Base-by-base conservation (phyloP, 352 stramenopile species). In the Phytophthora melonis region DNA sequence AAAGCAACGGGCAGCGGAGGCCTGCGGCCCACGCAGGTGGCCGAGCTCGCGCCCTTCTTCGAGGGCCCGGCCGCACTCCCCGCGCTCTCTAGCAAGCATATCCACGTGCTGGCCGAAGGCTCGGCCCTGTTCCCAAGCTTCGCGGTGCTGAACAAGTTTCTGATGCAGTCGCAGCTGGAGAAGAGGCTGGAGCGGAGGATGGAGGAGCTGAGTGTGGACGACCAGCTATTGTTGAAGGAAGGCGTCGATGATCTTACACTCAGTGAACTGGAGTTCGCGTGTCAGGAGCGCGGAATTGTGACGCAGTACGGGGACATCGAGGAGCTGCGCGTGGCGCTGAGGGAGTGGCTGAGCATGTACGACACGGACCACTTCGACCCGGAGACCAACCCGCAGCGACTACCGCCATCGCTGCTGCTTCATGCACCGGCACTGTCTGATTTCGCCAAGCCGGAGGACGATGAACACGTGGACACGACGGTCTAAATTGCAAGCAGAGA, bases 241-340 rank as follows among this genome's bases (percentile, higher is more conserved):
- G 86, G 84, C 27, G 80, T 96, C 32, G 85, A 92, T 19, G 63
- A 79, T n/a, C 65, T 96, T 41, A 89, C 86, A 45, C 80, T 93
- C n/a, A 85, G 79, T 53, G 89, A 96, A 63, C 79, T 96, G 19
- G 88, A 93, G 78, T 95, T 96, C 74, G 89, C 89, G n/a, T 95
- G 88, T 25, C 79, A 89, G 61, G 89, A 96, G 65, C 87, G 89
- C 9, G 89, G 89, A 8, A 87, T 96, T 34, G 76, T 89, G 10
- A 77, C 79, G 23, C 84, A 84, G 47, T 96, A 93, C 66, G 88
- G 86, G 41, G 74, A 93, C 19, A 89, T 91, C 34, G 72, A 88
- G 60, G 77, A 66, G 36, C 71, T 94, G 39, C 85, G 80, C 3
- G 54, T 53, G 2, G 84, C 79, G 5, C 62, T 96, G 36, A 57